Evolutionary conservation across 2,329 filamentous ascomycete species (phyloP).

Genomic region (Cadophora gregata): DNA sequence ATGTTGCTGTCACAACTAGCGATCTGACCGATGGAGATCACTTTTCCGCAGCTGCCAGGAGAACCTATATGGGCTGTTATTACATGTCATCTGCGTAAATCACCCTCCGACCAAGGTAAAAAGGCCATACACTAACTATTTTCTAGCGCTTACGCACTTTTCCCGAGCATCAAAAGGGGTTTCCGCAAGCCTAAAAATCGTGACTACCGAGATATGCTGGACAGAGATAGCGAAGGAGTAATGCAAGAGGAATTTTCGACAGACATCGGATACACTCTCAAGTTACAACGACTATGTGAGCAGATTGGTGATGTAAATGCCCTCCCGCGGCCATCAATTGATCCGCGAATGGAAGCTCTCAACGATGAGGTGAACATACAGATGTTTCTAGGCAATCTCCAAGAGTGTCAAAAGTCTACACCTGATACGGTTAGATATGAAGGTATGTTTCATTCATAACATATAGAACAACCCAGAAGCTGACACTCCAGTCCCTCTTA

Average conservation of each 20-base stretch:
- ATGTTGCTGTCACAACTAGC: conserved; percentile 27
- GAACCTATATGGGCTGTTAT: conserved; percentile 43
- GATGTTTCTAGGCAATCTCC: conserved; percentile 37
- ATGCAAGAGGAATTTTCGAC: conserved; percentile 23
- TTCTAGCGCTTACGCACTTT: conserved; percentile 12
- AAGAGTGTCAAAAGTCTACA: conserved; percentile 34
- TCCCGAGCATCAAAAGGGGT: conserved; percentile 24
- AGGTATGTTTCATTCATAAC: conserved; percentile 26
- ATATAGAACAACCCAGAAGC: neutral
- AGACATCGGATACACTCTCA: conserved; percentile 34
- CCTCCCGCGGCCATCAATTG: conserved; percentile 17
- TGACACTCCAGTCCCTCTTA: conserved; percentile 30
- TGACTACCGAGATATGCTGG: conserved; percentile 37
- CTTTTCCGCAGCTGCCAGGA: conserved; percentile 38
- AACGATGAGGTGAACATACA: conserved; percentile 39
- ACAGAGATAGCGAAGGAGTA: conserved; percentile 28
- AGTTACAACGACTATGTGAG: conserved; percentile 34
- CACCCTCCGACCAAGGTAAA: neutral
- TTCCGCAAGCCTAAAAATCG: conserved; percentile 40
- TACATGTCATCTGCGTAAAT: conserved; percentile 42
- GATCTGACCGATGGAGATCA: conserved; percentile 32
- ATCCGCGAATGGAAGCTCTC: conserved; percentile 29
- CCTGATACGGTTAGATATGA: conserved; percentile 27
- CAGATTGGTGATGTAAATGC: conserved; percentile 26
- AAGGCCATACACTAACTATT: too few relatives aligned